Conservation (phyloP, 2,329 filamentous ascomycete genomes). For the Apiospora koreana region DNA sequence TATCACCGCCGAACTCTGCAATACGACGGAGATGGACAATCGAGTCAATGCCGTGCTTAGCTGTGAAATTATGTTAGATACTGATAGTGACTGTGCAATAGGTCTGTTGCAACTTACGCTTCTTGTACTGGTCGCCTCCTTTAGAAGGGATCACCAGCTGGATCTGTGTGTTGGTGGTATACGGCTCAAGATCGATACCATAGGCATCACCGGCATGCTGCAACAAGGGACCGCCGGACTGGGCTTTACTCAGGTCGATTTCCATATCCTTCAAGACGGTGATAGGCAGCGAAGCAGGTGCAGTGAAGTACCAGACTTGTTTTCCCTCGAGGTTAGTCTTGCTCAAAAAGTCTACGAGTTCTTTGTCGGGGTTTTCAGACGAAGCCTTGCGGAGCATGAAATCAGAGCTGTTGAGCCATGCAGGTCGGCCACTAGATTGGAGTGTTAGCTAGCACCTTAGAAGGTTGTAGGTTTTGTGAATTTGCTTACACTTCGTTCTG, state of each 20-base stretch:
- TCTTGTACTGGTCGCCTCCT: constrained; percentile 53
- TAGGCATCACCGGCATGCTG: constrained; percentile 66
- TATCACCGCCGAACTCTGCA: constrained; percentile 52
- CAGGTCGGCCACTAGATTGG: constrained; percentile 28
- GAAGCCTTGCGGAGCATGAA: constrained; percentile 54
- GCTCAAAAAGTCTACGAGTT: constrained; percentile 57
- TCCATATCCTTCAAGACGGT: constrained; percentile 65
- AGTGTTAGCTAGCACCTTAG: neutral
- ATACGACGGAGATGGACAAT: constrained; percentile 68
- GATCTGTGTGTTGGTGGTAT: constrained; percentile 52
- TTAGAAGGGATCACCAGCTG: constrained; percentile 63
- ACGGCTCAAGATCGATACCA: constrained; percentile 54
- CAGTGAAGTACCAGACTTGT: constrained; percentile 80
- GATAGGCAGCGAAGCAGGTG: constrained; percentile 69
- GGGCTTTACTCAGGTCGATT: constrained; percentile 57
- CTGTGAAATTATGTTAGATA: constrained; percentile 27
- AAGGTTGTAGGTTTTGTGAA: neutral
- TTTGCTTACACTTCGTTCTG: constrained; percentile 24
- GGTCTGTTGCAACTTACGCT: constrained; percentile 44
- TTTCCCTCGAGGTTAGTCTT: constrained; percentile 65
- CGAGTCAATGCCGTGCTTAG: constrained; percentile 51
- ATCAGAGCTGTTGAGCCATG: constrained; percentile 50
- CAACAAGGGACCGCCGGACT: constrained; percentile 56
- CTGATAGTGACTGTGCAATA: constrained; percentile 9
- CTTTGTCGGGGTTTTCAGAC: constrained; percentile 42